Base-by-base conservation (phyloP, 2,329 filamentous ascomycete species). In the Lachnellula subtilissima region DNA sequence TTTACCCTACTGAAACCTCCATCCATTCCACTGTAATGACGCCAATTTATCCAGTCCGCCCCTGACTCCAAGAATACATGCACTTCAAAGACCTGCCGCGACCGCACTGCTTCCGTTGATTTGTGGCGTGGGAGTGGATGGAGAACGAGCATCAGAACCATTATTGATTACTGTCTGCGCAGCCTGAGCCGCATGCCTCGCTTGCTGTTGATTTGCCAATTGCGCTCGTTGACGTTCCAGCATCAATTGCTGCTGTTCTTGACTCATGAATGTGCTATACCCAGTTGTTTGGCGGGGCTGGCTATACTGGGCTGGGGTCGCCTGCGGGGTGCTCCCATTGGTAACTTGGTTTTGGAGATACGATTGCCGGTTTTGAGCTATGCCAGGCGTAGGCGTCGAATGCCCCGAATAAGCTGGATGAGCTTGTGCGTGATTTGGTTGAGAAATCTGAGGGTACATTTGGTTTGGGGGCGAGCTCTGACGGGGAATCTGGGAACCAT, bases 161-260 rank as follows among this genome's bases (percentile, higher is more conserved):
- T 17, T 45, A 5, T 17, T 14, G 11, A 48, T 48, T 2, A 23
- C 45, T 15, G 45, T 23, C 52, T 66, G 57, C 25, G 64, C 56
- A 22, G 65, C 50, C 53, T 67, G 68, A 12, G 66, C 64, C 23
- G 62, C 62, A 54, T 56, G 64, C 57, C 67, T 64, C 45, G 67
- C 68, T 47, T 66, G 61, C 47, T 67, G 62, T 42, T 70, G 68
- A 14, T 61, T 54, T 17, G 68, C 69, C n/a, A 72, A 51, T 48
- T 71, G 68, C 48, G 67, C 69, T 32, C 69, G 63, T 54, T 72
- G 69, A 28, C 69, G 65, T 36, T 73, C 71, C 60, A 73, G 66
- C 61, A 74, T 68, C 43, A 58, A 64, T 23, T 66, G 61, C 48
- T 73, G 71, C 53, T 73, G 61, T 53, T 66, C 66, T 17, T 61